Evolutionary conservation across 257 asterid species (phyloP), one percentile per base, ranked within the genome.

Genomic region (Nicotiana attenuata): DNA sequence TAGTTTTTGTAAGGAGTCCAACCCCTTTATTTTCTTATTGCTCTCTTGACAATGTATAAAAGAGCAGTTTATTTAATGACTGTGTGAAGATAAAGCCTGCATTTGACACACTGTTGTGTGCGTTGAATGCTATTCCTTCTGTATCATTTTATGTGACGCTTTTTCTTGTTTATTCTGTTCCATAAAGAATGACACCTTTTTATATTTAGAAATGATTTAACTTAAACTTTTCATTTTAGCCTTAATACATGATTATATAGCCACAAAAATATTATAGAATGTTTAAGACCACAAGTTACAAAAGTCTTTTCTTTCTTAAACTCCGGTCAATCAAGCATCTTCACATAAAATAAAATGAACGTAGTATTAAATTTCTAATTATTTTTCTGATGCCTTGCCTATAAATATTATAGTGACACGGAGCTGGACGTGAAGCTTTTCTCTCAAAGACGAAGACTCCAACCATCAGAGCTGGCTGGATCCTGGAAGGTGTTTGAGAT

Each of bases 401-500:
- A 31, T 78, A 65, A 61, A 76, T 76, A 16, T 75, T 67, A 80
- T 71, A 94, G 99, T 83, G 98, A 90, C 78, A 7, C 80, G 81
- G 97, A 89, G 86, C 66, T 88, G 84, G 98, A 94, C 59, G 16
- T 92, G 93, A 90, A 86, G 88, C 98, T 94, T 52, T 94, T 94
- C 81, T 96, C 98, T 65, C 98, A 91, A 86, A 91, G 98, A 89
- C 89, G 90, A 86, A 87, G 98, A 87, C 93, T 93, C 83, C 97
- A 96, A 75, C 98, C 98, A 71, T 89, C 90, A 24, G 97, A 94
- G 73, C 90, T 96, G 83, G 84, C 92, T 11, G 99, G 99, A 52
- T 93, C 97, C 15, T 96, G 98, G 98, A 96, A 96, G 86, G 99
- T 94, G 60, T 94, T 96, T 84, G 99, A 96, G 90, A 86, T 94